These are phyloP conservation scores for Sphaerulina vaccinii DNA, from an alignment of 2,329 filamentous ascomycete species.

Conservation along the genomic window DNA sequence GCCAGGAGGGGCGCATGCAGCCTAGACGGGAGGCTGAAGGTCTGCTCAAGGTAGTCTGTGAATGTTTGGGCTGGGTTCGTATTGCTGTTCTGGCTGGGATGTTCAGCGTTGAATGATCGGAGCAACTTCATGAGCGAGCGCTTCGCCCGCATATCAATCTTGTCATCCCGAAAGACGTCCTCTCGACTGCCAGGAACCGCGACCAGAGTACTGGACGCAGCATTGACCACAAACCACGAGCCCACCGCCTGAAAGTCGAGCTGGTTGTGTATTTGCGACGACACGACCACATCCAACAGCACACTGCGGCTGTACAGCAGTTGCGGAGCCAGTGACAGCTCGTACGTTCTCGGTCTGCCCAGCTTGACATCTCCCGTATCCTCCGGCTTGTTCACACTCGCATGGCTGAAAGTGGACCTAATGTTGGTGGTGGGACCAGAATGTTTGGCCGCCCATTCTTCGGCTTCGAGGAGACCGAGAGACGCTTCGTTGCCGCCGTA, in stretches of 20 bases:
- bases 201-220: constrained; percentile 13
- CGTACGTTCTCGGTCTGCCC: constrained; percentile 69
- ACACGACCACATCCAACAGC: constrained; percentile 77
- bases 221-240: constrained; percentile 77
- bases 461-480: constrained; percentile 77
- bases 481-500: constrained; percentile 87
- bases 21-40: constrained; percentile 57
- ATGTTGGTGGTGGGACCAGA: neutral
- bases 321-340: constrained; percentile 78
- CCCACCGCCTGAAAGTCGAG: constrained; percentile 92
- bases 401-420: constrained; percentile 32
- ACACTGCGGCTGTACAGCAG: constrained; percentile 80
- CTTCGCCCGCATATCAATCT: constrained; percentile 77
- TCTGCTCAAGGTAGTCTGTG: constrained; percentile 56
- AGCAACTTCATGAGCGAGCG: constrained; percentile 89
- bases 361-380: constrained; percentile 44
- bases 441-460: constrained; percentile 64
- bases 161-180: constrained; percentile 79
- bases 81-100: constrained; percentile 60
- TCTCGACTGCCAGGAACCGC: constrained; percentile 87
- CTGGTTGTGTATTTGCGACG: constrained; percentile 82
- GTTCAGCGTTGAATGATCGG: constrained; percentile 75
- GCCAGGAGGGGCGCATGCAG: constrained; percentile 66
- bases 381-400: constrained; percentile 37
- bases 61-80: constrained; percentile 56